These are phyloP conservation scores for Boletus mariae DNA, from an alignment of 1,284 basidiomycete genomes.

Conservation along the genomic window DNA sequence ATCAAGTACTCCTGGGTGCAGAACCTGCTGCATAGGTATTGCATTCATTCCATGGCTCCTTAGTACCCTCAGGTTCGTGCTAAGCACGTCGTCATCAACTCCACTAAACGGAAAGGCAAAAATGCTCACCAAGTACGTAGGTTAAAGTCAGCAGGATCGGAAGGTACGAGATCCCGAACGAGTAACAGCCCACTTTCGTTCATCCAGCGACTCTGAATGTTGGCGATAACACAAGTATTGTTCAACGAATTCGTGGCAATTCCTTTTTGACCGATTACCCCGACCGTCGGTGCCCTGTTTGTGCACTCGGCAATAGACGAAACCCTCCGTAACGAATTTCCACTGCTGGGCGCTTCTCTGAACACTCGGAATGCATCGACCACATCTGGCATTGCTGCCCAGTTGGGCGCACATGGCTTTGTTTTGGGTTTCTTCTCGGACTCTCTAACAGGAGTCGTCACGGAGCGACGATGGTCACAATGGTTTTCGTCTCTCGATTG, in stretches of 20 bases:
- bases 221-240: slow-evolving; percentile 8
- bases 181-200: slow-evolving; percentile 10
- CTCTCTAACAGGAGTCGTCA: not conserved
- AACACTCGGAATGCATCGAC: slow-evolving; percentile 18
- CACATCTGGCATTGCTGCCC: slow-evolving; percentile 20
- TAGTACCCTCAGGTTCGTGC: slow-evolving; percentile 1
- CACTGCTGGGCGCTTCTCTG: slow-evolving; percentile 3
- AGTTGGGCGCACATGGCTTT: slow-evolving; percentile 10
- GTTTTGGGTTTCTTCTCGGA: slow-evolving; percentile 2
- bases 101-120: not conserved
- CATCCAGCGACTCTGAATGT: slow-evolving; percentile 8
- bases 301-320: slow-evolving; percentile 7
- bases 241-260: slow-evolving; percentile 17
- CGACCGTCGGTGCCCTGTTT: slow-evolving; percentile 3
- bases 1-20: slow-evolving; percentile 1
- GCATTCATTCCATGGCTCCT: not conserved
- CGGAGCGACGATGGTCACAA: not conserved
- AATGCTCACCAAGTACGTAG: slow-evolving; percentile 14
- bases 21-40: slow-evolving; percentile 2
- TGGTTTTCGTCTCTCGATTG: not conserved
- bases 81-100: not conserved
- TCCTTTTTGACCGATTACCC: slow-evolving; percentile 16
- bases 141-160: slow-evolving; percentile 19
- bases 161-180: slow-evolving; percentile 17
- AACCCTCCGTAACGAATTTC: slow-evolving; percentile 2